Evolutionary conservation across 345 rosid genomes (phyloP).

Genomic region (Rhodamnia rubescens): DNA sequence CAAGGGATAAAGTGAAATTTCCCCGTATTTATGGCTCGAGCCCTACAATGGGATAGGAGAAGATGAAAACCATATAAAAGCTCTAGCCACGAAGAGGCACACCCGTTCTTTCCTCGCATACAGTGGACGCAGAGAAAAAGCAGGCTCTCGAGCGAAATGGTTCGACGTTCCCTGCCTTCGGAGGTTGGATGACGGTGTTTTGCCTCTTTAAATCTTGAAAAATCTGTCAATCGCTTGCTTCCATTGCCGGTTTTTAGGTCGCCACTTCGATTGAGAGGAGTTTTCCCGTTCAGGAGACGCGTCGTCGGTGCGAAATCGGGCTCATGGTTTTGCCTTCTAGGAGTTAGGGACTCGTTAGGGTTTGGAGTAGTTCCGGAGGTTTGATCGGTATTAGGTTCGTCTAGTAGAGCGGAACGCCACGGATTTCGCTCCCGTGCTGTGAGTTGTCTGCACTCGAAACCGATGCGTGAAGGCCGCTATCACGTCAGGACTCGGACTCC

Average conservation of each 20-base stretch:
- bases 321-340: neutral
- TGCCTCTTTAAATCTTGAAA: neutral
- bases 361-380: neutral
- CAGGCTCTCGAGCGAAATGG: neutral
- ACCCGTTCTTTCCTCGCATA: neutral
- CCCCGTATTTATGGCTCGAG: neutral
- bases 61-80: neutral
- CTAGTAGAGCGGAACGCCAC: neutral
- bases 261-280: neutral
- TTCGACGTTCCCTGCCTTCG: neutral
- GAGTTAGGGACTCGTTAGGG: neutral
- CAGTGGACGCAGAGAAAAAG: neutral
- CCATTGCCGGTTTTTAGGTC: neutral
- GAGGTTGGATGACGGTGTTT: neutral
- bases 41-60: neutral
- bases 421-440: neutral
- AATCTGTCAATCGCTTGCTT: neutral
- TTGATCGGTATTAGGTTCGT: neutral
- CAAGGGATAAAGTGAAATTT: neutral
- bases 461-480: neutral
- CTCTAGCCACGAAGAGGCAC: neutral
- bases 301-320: neutral
- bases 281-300: neutral
- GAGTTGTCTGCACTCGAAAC: neutral
- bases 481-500: neutral